Conservation (phyloP, 2,329 filamentous ascomycete species). For the Pseudogymnoascus sp. region DNA sequence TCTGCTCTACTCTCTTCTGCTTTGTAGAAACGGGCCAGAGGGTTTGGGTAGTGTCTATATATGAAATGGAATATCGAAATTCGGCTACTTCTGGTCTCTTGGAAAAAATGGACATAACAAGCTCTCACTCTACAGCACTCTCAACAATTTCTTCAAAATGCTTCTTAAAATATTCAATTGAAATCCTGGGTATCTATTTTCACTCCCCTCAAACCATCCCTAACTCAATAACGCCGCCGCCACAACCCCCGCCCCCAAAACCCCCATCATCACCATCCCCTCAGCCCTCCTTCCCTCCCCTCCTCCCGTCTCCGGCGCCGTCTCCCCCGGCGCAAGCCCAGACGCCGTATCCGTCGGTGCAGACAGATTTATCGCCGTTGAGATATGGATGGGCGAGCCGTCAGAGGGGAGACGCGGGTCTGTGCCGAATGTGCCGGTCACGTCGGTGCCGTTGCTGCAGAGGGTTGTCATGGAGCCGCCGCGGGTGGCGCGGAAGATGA, state of each 20-base stretch:
- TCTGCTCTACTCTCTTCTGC: too few relatives aligned
- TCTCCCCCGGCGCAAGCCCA: background rate
- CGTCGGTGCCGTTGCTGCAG: constrained; percentile 4
- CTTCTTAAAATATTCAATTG: background rate
- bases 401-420: background rate
- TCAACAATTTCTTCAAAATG: background rate
- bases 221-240: background rate
- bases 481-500: constrained; percentile 2
- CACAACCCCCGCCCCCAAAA: background rate
- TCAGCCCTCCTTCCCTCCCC: background rate
- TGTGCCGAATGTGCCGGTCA: background rate
- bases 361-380: background rate
- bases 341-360: background rate
- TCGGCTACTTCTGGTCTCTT: too few relatives aligned
- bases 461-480: constrained; percentile 5
- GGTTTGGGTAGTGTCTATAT: too few relatives aligned
- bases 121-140: background rate
- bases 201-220: background rate
- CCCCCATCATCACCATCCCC: background rate
- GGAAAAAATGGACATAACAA: too few relatives aligned
- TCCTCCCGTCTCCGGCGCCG: background rate
- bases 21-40: too few relatives aligned
- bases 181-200: background rate
- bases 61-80: too few relatives aligned
- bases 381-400: background rate